These are phyloP conservation scores for Aegle marmelos DNA, from an alignment of 345 rosid genomes.

Conservation along the genomic window DNA sequence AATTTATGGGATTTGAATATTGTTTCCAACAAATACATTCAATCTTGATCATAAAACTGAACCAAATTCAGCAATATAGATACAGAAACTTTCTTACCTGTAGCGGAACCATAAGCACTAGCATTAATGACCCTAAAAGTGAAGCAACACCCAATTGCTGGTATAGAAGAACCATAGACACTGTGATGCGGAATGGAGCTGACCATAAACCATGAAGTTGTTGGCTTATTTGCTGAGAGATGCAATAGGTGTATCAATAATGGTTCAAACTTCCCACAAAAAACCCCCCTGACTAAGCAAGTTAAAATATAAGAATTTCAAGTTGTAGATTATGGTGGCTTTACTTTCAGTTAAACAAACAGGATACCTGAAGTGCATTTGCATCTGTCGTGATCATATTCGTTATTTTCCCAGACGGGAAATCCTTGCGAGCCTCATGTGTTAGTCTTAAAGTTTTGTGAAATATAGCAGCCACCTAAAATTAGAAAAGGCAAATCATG, in stretches of 20 bases:
- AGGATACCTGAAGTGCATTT: constrained; percentile 75
- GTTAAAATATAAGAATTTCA: background rate
- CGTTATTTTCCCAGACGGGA: constrained; percentile 84
- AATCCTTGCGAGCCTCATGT: constrained; percentile 81
- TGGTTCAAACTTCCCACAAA: background rate
- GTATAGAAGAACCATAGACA: constrained; percentile 84
- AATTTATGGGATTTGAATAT: no score
- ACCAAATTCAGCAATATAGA: background rate
- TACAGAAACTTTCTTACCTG: constrained; percentile 44
- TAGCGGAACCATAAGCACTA: constrained; percentile 76
- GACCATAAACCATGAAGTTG: constrained; percentile 93
- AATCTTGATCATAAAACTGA: background rate
- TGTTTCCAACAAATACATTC: no score
- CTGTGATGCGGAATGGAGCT: constrained; percentile 84
- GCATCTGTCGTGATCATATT: constrained; percentile 98
- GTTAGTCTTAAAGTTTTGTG: constrained; percentile 79
- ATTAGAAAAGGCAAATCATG: constrained; percentile 6
- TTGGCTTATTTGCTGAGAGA: constrained; percentile 72
- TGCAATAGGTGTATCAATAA: constrained; percentile 3
- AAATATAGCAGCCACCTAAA: constrained; percentile 92
- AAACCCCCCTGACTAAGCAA: no score
- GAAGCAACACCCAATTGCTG: constrained; percentile 91
- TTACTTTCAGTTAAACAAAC: background rate
- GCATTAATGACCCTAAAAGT: constrained; percentile 72
- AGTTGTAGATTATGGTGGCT: background rate